phyloP scores from a whole-genome alignment of 345 rosid genomes.

The Zanthoxylum bungeanum region DNA sequence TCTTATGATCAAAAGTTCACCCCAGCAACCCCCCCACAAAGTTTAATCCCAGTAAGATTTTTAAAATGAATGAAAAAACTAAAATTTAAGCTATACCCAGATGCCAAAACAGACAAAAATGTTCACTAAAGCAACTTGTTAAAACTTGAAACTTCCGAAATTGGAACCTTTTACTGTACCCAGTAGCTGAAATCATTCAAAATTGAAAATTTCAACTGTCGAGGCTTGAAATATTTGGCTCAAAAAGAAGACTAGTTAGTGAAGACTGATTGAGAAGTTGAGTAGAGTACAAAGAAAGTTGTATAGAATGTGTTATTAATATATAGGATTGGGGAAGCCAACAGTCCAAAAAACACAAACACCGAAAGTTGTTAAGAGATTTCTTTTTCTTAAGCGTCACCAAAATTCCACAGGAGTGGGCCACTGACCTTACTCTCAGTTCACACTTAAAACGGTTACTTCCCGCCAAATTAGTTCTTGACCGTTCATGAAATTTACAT shows the following conservation, averaged over 20 bases:
- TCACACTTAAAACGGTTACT: constrained; percentile 39
- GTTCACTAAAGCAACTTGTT: background rate
- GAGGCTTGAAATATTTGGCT: too few species aligned
- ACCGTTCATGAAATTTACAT: constrained; percentile 24
- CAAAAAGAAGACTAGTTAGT: too few species aligned
- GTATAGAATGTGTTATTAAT: constrained; percentile 16
- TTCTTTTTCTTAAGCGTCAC: constrained; percentile 46
- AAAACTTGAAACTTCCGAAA: constrained; percentile 35
- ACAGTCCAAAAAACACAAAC: constrained; percentile 27
- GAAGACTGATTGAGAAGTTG: background rate
- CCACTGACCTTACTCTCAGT: constrained; percentile 39
- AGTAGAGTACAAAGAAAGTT: constrained; percentile 35
- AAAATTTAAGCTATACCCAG: too few species aligned
- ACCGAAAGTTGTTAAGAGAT: constrained; percentile 65
- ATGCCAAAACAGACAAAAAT: too few species aligned
- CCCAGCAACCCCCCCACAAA: constrained; percentile 34
- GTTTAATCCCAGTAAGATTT: constrained; percentile 4
- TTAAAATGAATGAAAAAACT: too few species aligned
- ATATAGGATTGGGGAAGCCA: constrained; percentile 24
- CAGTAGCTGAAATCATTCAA: constrained; percentile 6
- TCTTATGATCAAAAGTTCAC: constrained; percentile 27
- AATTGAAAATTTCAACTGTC: too few species aligned
- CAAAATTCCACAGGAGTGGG: constrained; percentile 58
- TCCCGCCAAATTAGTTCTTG: constrained; percentile 47
- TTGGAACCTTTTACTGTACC: constrained; percentile 13